Evolutionary conservation across 257 asterid genomes (phyloP).

Genomic region (Solanum rostratum): DNA sequence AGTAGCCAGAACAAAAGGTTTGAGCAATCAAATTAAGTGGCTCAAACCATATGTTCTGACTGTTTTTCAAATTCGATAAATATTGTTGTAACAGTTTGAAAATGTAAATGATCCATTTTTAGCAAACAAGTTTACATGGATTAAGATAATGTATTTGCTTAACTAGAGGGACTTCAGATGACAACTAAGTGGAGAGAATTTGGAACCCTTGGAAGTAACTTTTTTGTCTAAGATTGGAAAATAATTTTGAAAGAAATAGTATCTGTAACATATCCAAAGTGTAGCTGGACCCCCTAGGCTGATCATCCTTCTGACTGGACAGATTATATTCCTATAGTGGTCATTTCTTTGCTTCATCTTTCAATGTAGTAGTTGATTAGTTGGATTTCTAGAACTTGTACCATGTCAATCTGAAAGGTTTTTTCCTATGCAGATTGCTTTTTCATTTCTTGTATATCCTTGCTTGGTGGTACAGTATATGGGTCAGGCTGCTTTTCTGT

Average conservation of each 20-base stretch:
- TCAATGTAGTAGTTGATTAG: background rate
- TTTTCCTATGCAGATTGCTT: slow-evolving; percentile 52
- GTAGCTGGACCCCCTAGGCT: background rate
- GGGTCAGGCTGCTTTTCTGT: slow-evolving; percentile 93
- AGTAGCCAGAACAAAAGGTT: background rate
- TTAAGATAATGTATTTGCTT: background rate
- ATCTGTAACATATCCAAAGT: background rate
- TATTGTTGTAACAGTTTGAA: background rate
- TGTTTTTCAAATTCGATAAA: background rate
- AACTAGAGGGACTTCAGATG: background rate
- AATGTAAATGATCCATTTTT: background rate
- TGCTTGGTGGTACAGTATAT: slow-evolving; percentile 84
- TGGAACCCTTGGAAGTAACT: background rate
- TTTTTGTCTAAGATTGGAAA: background rate
- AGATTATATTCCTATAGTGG: background rate
- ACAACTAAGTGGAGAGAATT: background rate
- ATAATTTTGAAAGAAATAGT: background rate
- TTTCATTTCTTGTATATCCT: slow-evolving; percentile 65
- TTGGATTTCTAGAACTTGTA: background rate
- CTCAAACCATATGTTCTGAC: background rate
- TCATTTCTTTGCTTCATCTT: background rate
- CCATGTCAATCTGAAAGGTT: background rate
- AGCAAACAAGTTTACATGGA: background rate
- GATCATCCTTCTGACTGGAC: background rate
- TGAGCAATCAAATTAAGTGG: background rate